Percentiles rank a stretch among this genome's conserved stretches.
phyloP scores from a whole-genome alignment of 2,329 filamentous ascomycete species.

The Samsoniella hepiali region DNA sequence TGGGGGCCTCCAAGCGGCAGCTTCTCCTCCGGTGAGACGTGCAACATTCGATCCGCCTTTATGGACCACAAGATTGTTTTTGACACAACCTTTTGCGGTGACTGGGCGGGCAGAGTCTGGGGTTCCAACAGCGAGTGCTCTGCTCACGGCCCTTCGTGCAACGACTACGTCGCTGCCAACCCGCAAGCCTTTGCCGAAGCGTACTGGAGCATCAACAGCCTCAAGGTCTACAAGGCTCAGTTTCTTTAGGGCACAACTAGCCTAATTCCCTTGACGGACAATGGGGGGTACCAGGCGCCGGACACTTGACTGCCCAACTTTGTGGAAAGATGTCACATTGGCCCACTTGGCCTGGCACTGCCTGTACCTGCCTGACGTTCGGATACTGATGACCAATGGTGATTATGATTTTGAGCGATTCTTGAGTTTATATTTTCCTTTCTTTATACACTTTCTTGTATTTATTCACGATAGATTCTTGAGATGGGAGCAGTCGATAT shows the following conservation, averaged over 20 bases:
- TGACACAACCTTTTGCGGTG: constrained; percentile 82
- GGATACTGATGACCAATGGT: neutral
- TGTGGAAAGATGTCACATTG: neutral
- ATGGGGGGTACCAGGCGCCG: neutral
- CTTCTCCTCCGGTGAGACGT: constrained; percentile 64
- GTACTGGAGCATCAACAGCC: constrained; percentile 73
- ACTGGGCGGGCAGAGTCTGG: constrained; percentile 79
- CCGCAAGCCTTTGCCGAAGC: constrained; percentile 67
- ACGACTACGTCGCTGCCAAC: constrained; percentile 68
- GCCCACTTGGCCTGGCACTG: no score
- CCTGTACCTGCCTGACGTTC: neutral
- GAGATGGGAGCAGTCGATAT: neutral
- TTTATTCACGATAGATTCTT: constrained; percentile 12
- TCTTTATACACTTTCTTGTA: constrained; percentile 2
- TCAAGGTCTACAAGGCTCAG: constrained; percentile 55
- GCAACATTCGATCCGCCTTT: constrained; percentile 71
- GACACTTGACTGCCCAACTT: neutral
- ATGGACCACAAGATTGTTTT: constrained; percentile 71
- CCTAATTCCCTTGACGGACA: constrained; percentile 4
- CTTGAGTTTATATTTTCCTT: constrained; percentile 4
- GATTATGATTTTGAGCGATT: constrained; percentile 3
- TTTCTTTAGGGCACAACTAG: constrained; percentile 1
- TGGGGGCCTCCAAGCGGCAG: constrained; percentile 68
- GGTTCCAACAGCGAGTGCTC: constrained; percentile 53
- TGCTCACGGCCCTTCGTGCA: constrained; percentile 60